These are phyloP conservation scores for Scutellaria barbata DNA, from an alignment of 257 asterid genomes.

Conservation along the genomic window DNA sequence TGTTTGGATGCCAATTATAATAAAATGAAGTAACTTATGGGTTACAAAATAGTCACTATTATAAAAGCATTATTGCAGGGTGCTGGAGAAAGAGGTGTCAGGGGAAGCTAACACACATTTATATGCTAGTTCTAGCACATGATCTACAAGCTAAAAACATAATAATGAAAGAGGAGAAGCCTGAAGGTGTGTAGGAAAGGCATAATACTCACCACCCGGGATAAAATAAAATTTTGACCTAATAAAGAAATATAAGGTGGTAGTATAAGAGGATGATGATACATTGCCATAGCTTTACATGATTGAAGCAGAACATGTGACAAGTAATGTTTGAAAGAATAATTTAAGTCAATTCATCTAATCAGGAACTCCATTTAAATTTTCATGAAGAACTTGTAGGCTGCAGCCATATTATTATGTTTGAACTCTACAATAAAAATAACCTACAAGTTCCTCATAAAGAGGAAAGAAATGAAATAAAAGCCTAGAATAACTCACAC, in stretches of 20 bases:
- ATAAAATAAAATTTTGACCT: not conserved
- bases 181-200: not conserved
- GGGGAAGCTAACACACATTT: slow-evolving; percentile 12
- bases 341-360: slow-evolving; percentile 8
- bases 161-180: not conserved
- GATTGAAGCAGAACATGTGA: slow-evolving; percentile 13
- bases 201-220: too few species aligned
- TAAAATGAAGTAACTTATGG: not conserved
- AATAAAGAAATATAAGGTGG: not conserved
- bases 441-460: not conserved
- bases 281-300: slow-evolving; percentile 1
- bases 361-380: slow-evolving; percentile 7
- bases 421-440: slow-evolving; percentile 9
- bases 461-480: not conserved
- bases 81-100: slow-evolving; percentile 2
- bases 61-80: slow-evolving; percentile 1
- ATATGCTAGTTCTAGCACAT: not conserved
- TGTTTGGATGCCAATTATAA: not conserved
- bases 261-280: not conserved
- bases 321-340: slow-evolving; percentile 7
- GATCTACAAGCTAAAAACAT: not conserved
- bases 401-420: slow-evolving; percentile 18
- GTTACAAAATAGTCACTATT: not conserved
- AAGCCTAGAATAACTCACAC: slow-evolving; percentile 61
- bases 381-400: slow-evolving; percentile 22